These are phyloP conservation scores for Trametes maxima DNA, from an alignment of 768 basidiomycete genomes.

Conservation along the genomic window DNA sequence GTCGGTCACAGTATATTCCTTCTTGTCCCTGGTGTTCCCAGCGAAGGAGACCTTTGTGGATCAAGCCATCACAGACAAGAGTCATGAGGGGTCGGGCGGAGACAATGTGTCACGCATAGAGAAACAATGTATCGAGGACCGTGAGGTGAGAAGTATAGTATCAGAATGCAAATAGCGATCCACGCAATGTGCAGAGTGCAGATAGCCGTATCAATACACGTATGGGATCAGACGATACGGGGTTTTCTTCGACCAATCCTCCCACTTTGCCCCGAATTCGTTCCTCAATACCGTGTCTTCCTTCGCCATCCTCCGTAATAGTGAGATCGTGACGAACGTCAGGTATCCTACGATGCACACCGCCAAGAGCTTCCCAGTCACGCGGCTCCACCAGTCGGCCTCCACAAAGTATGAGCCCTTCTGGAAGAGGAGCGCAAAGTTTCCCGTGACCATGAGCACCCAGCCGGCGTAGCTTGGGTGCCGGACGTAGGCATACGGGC, in stretches of 20 bases:
- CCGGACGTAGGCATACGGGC: slow-evolving; percentile 23
- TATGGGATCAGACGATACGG: slow-evolving; percentile 16
- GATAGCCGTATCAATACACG: neutral
- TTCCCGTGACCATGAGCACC: neutral
- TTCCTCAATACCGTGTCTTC: slow-evolving; percentile 18
- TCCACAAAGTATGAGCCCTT: slow-evolving; percentile 4
- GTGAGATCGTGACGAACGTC: neutral
- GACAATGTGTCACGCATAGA: too few species aligned
- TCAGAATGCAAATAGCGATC: too few species aligned
- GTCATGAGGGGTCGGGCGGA: neutral
- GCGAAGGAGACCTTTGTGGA: slow-evolving; percentile 40
- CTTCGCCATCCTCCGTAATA: neutral
- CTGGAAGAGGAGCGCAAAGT: neutral
- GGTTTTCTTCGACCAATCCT: slow-evolving; percentile 16
- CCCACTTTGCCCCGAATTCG: slow-evolving; percentile 24
- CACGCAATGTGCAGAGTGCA: too few species aligned
- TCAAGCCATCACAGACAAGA: slow-evolving; percentile 26
- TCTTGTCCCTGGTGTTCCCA: slow-evolving; percentile 41
- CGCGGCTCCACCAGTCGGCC: neutral
- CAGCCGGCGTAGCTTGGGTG: slow-evolving; percentile 24
- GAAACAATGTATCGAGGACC: too few species aligned
- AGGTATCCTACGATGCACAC: neutral
- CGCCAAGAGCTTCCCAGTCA: neutral
- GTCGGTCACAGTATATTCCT: slow-evolving; percentile 39
- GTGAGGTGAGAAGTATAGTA: too few species aligned